Evolutionary conservation across 1,139 yeast species (phyloP), one percentile per base, ranked within the genome.

Genomic region (Suhomyces choctaworum): DNA sequence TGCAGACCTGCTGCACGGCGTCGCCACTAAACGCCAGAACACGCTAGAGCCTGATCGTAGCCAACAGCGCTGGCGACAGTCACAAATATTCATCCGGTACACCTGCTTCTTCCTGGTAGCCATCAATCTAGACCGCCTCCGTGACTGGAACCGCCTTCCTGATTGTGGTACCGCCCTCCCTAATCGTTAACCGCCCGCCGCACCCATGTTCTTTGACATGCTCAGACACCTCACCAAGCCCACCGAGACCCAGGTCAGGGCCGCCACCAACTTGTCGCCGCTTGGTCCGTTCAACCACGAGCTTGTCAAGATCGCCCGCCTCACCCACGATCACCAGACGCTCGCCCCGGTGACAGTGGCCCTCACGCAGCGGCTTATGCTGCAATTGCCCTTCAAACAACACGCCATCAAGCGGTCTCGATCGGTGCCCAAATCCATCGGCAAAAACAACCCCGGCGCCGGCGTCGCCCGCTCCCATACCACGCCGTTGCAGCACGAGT

Each of bases 251-350:
- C 44, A 45, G 30, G 27, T 41, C 4, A 38, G 39, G 11, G 34
- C 34, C 11, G 67, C 73, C 14, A 67, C 72, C n/a, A 59, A 54
- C 44, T 56, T 50, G 27, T 69, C 66, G 31, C 62, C 66, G 1
- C 49, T 62, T 42, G 74, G 74, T 1, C 74, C 74, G 1, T 60
- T 62, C 22, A 64, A 66, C 31, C 53, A 58, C 22, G 70, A 68
- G 40, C 45, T 69, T 25, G 57, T 58, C 25, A 66, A 64, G 29
- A 42, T 69, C 7, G 53, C 72, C 3, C 44, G 51, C 24, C 50
- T 62, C 19, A 55, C 72, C 0, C 55, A 48, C 41, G 44, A 52
- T 25, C 37, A 45, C 15, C 41, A 42, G 28, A 39, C 46, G 17
- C 39, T 54, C 12, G 38, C 51, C 10, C 39, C 46, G 13, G 51